Conservation (phyloP, 495 filamentous ascomycete genomes). For the Penicillium roqueforti region DNA sequence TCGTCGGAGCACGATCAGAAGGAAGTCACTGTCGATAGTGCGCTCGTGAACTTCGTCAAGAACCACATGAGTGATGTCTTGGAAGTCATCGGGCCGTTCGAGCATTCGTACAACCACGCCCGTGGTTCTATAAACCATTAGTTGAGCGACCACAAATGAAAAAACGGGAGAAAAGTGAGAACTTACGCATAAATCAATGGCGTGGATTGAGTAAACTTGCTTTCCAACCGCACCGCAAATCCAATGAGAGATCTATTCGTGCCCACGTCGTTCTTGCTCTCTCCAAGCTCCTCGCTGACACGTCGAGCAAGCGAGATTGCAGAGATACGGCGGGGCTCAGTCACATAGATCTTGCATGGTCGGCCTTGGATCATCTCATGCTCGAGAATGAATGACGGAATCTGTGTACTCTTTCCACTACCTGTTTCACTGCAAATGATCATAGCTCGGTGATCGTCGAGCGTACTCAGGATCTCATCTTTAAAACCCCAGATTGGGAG, state of each 20-base stretch:
- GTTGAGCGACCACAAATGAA: conserved; percentile 4
- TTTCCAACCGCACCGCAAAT: conserved; percentile 89
- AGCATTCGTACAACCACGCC: conserved; percentile 98
- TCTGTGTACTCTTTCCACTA: conserved; percentile 95
- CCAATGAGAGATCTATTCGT: conserved; percentile 80
- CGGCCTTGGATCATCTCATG: conserved; percentile 76
- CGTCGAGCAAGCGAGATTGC: conserved; percentile 87
- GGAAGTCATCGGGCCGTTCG: conserved; percentile 76
- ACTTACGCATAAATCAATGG: conserved; percentile 76
- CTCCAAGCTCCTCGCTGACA: conserved; percentile 92
- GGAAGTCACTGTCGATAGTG: conserved; percentile 91
- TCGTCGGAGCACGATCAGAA: conserved; percentile 83
- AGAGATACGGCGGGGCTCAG: conserved; percentile 93
- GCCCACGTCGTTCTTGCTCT: conserved; percentile 74
- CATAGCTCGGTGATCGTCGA: conserved; percentile 72
- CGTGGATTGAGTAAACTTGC: conserved; percentile 74
- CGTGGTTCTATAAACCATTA: conserved; percentile 39
- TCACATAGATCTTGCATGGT: conserved; percentile 88
- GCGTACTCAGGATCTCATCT: conserved; percentile 64
- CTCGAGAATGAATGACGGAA: conserved; percentile 87
- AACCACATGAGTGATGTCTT: conserved; percentile 86
- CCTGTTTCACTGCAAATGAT: conserved; percentile 96
- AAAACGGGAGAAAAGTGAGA: not conserved
- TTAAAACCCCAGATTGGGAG: conserved; percentile 89
- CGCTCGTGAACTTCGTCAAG: conserved; percentile 95